phyloP scores from a whole-genome alignment of 1,139 yeast genomes.

The Candida anutae region DNA sequence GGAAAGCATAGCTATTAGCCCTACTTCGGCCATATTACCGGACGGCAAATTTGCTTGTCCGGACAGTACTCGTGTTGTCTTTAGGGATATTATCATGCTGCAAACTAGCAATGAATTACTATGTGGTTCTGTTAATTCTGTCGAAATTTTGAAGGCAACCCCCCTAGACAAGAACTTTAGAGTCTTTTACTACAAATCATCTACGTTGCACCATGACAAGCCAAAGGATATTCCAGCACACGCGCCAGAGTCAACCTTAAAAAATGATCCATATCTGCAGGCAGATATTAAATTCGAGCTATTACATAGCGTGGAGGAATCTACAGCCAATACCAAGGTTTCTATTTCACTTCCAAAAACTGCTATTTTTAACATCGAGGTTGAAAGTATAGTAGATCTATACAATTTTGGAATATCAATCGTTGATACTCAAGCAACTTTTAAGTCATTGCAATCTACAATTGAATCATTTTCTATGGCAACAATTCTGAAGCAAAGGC shows the following conservation, averaged over 20 bases:
- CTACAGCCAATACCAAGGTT: slow-evolving; percentile 18
- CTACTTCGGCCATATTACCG: slow-evolving; percentile 36
- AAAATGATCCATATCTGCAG: slow-evolving; percentile 14
- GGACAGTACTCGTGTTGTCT: slow-evolving; percentile 14
- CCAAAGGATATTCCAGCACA: too few relatives aligned
- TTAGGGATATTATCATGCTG: slow-evolving; percentile 26
- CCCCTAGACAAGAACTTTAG: too few relatives aligned
- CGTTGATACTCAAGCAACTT: slow-evolving; percentile 4
- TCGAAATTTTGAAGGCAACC: slow-evolving; percentile 12
- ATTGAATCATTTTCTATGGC: too few relatives aligned
- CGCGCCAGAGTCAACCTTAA: too few relatives aligned
- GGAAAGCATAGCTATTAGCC: slow-evolving; percentile 25
- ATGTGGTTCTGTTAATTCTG: slow-evolving; percentile 40
- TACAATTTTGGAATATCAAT: slow-evolving; percentile 9
- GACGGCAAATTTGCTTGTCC: slow-evolving; percentile 32
- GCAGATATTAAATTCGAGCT: slow-evolving; percentile 50
- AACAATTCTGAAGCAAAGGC: background rate
- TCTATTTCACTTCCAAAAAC: slow-evolving; percentile 42
- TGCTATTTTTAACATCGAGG: slow-evolving; percentile 26
- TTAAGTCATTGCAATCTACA: slow-evolving; percentile 4
- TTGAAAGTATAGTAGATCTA: slow-evolving; percentile 10
- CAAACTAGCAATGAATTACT: slow-evolving; percentile 33
- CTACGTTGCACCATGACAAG: too few relatives aligned
- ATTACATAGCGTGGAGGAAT: slow-evolving; percentile 21
- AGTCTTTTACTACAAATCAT: too few relatives aligned